Conservation (phyloP, 164 flowering plant genomes). For the Stephania yunnanensis region DNA sequence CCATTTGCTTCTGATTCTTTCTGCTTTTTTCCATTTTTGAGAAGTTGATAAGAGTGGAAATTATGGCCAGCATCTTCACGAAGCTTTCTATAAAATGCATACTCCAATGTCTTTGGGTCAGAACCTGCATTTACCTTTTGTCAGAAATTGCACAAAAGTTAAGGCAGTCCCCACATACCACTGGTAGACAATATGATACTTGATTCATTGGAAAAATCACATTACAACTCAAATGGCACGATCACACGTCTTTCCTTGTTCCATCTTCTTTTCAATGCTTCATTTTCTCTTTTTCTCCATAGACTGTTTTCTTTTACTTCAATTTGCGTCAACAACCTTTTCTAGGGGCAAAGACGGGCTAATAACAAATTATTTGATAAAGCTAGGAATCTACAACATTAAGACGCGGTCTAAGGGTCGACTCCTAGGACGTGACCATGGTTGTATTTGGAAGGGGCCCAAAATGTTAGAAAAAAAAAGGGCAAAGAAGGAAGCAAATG, state of each 20-base stretch:
- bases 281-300: background rate
- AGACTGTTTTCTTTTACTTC: no score
- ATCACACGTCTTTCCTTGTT: background rate
- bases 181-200: background rate
- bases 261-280: background rate
- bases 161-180: background rate
- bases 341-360: background rate
- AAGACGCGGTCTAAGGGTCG: no score
- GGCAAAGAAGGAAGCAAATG: no score
- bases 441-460: no score
- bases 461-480: no score
- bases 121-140: conserved; percentile 30
- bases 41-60: conserved; percentile 13
- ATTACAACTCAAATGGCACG: background rate
- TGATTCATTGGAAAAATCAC: background rate
- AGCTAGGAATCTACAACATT: no score
- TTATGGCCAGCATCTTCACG: conserved; percentile 29
- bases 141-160: conserved; percentile 4
- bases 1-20: conserved; percentile 21
- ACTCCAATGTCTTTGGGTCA: conserved; percentile 73
- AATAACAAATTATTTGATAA: background rate
- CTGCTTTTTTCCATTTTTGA: conserved; percentile 18
- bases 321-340: background rate
- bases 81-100: conserved; percentile 53
- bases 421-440: no score